These are phyloP conservation scores for Ophiosphaerella korrae DNA, from an alignment of 2,329 filamentous ascomycete species.

Conservation along the genomic window DNA sequence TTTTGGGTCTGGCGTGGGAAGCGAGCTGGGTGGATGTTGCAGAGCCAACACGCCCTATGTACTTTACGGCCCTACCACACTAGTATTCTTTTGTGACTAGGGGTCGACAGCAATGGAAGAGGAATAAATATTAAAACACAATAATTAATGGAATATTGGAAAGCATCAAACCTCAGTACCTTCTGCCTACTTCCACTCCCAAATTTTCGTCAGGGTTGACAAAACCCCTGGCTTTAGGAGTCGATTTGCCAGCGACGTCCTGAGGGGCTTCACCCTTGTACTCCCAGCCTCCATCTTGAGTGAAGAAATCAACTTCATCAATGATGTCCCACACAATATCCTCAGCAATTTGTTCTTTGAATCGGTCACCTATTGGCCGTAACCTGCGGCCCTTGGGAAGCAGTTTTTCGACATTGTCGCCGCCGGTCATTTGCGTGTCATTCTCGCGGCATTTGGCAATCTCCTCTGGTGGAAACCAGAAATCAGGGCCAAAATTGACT, in stretches of 20 bases:
- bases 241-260: constrained; percentile 40
- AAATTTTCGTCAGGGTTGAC: constrained; percentile 45
- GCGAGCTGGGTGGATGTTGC: no score
- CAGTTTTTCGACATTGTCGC: constrained; percentile 14
- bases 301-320: constrained; percentile 91
- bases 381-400: constrained; percentile 46
- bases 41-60: no score
- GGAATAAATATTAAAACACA: neutral
- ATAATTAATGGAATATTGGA: neutral
- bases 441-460: constrained; percentile 51
- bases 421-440: constrained; percentile 38
- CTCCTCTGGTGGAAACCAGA: constrained; percentile 81
- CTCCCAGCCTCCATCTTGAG: constrained; percentile 64
- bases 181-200: constrained; percentile 43
- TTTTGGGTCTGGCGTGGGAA: constrained; percentile 1
- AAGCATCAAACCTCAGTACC: constrained; percentile 28
- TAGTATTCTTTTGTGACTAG: no score
- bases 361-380: constrained; percentile 75
- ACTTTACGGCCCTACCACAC: no score
- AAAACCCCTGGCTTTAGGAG: constrained; percentile 46
- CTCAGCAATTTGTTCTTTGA: constrained; percentile 91
- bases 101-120: no score
- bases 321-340: constrained; percentile 92
- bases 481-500: constrained; percentile 91
- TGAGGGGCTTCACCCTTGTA: constrained; percentile 45